phyloP scores from a whole-genome alignment of 2,329 filamentous ascomycete genomes.

The Stemphylium beticola region DNA sequence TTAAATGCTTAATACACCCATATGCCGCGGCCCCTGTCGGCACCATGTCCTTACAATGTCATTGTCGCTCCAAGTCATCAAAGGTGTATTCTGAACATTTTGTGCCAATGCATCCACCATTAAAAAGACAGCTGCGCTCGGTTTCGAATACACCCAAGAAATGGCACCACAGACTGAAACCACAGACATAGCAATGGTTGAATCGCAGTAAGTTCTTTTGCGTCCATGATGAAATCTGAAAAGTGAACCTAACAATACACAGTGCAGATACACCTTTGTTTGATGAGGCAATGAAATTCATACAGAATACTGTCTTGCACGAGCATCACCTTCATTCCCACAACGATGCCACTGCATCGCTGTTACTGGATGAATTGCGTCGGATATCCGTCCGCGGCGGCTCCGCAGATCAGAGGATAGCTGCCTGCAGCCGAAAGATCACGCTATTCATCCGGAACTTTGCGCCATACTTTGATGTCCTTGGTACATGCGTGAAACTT shows the following conservation, averaged over 20 bases:
- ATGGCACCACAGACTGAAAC: constrained; percentile 28
- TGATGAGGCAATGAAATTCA: constrained; percentile 25
- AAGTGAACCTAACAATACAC: constrained; percentile 17
- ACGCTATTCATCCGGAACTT: constrained; percentile 29
- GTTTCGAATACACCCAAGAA: constrained; percentile 18
- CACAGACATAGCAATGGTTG: constrained; percentile 32
- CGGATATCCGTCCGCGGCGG: constrained; percentile 11
- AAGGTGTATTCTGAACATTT: constrained; percentile 7
- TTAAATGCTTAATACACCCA: constrained; percentile 18
- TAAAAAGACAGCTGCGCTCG: constrained; percentile 18
- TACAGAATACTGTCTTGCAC: constrained; percentile 27
- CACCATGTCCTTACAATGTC: constrained; percentile 24
- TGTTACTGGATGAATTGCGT: constrained; percentile 28
- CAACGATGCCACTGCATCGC: constrained; percentile 17
- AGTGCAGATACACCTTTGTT: constrained; percentile 27
- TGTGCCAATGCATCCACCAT: constrained; percentile 36
- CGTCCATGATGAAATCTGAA: not conserved
- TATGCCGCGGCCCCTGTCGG: constrained; percentile 17
- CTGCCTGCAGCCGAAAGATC: constrained; percentile 27
- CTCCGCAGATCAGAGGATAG: constrained; percentile 16
- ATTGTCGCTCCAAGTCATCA: constrained; percentile 7
- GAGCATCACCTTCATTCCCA: constrained; percentile 23
- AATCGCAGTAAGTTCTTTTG: constrained; percentile 26
- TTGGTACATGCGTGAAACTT: constrained; percentile 26
- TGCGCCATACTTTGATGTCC: constrained; percentile 36